These are phyloP conservation scores for Leucosporidium scottii DNA, from an alignment of 768 basidiomycete species.

Conservation along the genomic window DNA sequence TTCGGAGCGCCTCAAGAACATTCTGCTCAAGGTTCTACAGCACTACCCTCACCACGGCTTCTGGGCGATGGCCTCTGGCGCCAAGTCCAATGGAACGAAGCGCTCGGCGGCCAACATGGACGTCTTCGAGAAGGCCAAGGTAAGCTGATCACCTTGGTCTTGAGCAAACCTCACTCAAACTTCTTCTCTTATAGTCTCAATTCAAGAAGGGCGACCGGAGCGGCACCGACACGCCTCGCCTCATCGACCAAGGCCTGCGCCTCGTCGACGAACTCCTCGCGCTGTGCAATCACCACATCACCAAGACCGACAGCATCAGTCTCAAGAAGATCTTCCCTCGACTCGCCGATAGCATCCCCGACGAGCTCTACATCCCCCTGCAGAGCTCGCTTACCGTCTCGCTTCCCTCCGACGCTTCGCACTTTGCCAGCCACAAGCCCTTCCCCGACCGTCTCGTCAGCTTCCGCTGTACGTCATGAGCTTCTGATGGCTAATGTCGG, in stretches of 20 bases:
- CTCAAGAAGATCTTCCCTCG: slow-evolving; percentile 26
- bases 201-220: background rate
- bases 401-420: slow-evolving; percentile 65
- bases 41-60: slow-evolving; percentile 83
- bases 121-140: slow-evolving; percentile 39
- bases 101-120: slow-evolving; percentile 56
- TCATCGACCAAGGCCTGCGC: slow-evolving; percentile 22
- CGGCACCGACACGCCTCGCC: background rate
- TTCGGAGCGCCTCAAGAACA: slow-evolving; percentile 53
- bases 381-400: slow-evolving; percentile 85
- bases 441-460: slow-evolving; percentile 71
- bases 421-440: slow-evolving; percentile 57
- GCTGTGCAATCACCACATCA: slow-evolving; percentile 24
- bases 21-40: slow-evolving; percentile 67
- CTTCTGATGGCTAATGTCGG: no score
- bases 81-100: slow-evolving; percentile 66
- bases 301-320: slow-evolving; percentile 18
- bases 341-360: slow-evolving; percentile 7
- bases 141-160: slow-evolving; percentile 12
- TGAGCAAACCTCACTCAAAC: background rate
- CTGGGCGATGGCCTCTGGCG: slow-evolving; percentile 84
- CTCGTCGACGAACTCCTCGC: slow-evolving; percentile 30
- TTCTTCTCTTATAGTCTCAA: background rate
- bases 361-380: slow-evolving; percentile 69
- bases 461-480: slow-evolving; percentile 58